A percentile compares a stretch with the other conserved stretches of the same genome.
Evolutionary conservation across 148 eudicot species (phyloP).

Genomic region (Drosera capensis): DNA sequence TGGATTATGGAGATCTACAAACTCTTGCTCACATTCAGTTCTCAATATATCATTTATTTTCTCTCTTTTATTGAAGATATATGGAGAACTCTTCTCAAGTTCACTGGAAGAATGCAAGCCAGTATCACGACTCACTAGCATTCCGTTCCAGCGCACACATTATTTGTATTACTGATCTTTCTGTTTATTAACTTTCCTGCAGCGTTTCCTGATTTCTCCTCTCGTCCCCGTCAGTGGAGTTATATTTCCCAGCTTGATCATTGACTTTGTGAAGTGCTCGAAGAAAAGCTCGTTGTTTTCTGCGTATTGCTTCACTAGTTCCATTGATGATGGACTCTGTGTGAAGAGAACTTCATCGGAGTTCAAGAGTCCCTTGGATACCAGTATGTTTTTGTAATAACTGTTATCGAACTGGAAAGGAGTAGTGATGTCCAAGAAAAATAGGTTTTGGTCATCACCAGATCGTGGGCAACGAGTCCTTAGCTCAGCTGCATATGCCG

Average conservation of each 20-base stretch:
- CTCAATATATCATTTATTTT: no score
- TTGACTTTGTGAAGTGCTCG: slow-evolving; percentile 64
- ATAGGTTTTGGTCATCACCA: slow-evolving; percentile 73
- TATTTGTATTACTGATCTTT: no score
- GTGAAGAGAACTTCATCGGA: slow-evolving; percentile 43
- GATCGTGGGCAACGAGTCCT: slow-evolving; percentile 50
- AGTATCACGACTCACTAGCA: no score
- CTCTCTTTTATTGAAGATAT: no score
- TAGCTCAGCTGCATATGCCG: slow-evolving; percentile 33
- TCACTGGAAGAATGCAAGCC: no score
- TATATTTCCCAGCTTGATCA: slow-evolving; percentile 72
- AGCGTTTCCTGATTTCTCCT: slow-evolving; percentile 61
- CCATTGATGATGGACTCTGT: slow-evolving; percentile 17
- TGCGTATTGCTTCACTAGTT: slow-evolving; percentile 42
- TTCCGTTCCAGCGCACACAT: no score
- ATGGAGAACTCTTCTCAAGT: no score
- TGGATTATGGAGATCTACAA: no score
- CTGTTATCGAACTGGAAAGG: slow-evolving; percentile 39
- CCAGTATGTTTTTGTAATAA: slow-evolving; percentile 41
- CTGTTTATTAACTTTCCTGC: slow-evolving; percentile 68
- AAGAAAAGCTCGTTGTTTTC: slow-evolving; percentile 38
- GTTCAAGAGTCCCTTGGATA: slow-evolving; percentile 31
- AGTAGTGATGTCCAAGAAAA: slow-evolving; percentile 26
- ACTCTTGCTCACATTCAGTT: no score
- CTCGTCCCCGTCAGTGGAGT: slow-evolving; percentile 41